Evolutionary conservation across 768 basidiomycete genomes (phyloP).

Genomic region (Lenzites betulinus): DNA sequence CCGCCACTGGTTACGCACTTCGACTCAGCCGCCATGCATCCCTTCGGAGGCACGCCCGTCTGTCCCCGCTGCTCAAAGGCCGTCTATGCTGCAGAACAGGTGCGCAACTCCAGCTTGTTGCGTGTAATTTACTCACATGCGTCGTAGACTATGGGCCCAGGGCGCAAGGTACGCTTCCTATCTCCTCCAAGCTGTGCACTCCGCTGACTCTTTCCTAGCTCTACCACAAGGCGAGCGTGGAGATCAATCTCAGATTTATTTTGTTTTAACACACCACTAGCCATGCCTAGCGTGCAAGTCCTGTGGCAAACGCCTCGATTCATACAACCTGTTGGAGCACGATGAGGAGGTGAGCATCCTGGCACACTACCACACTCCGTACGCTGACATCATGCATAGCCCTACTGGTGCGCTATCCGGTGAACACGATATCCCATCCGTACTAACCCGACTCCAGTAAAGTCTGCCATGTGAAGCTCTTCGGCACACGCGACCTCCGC

Average conservation of each 20-base stretch:
- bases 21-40: conserved; percentile 51
- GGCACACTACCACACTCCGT: conserved; percentile 1
- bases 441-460: conserved; percentile 52
- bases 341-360: conserved; percentile 66
- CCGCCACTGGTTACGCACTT: neutral
- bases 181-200: conserved; percentile 7
- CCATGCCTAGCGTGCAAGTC: conserved; percentile 77
- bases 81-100: conserved; percentile 91
- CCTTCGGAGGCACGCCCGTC: conserved; percentile 67
- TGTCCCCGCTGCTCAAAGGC: conserved; percentile 76
- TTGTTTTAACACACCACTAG: conserved; percentile 38
- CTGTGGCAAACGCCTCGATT: conserved; percentile 81
- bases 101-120: conserved; percentile 30
- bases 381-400: conserved; percentile 30
- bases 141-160: conserved; percentile 78
- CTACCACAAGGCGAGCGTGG: conserved; percentile 68
- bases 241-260: neutral
- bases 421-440: neutral
- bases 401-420: conserved; percentile 44
- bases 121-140: neutral
- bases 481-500: conserved; percentile 74
- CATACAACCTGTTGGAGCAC: conserved; percentile 76
- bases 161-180: conserved; percentile 66
- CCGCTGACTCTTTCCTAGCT: conserved; percentile 45
- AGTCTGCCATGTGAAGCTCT: conserved; percentile 76